These are phyloP conservation scores for Trypanosoma lewisi DNA, from an alignment of 208 protist species.

Conservation along the genomic window DNA sequence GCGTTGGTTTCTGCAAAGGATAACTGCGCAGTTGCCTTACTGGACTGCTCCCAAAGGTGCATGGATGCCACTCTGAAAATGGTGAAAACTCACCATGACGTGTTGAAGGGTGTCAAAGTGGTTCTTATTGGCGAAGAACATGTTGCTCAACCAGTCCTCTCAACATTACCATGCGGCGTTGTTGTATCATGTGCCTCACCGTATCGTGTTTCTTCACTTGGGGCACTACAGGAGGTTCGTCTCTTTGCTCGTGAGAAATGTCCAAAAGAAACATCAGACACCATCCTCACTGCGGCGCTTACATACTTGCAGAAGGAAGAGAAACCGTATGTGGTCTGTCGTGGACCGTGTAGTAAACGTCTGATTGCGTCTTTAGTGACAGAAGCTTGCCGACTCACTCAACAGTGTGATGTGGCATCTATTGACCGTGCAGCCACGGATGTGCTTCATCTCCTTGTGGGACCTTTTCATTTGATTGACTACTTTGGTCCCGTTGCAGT, in stretches of 20 bases:
- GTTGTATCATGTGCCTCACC: conserved; percentile 46
- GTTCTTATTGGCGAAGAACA: conserved; percentile 55
- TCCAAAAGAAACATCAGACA: conserved; percentile 41
- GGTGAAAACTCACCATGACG: conserved; percentile 28
- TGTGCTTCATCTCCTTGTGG: conserved; percentile 40
- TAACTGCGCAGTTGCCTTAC: conserved; percentile 36
- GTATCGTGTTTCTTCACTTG: conserved; percentile 24
- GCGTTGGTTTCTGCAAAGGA: conserved; percentile 14
- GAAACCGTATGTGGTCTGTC: conserved; percentile 52
- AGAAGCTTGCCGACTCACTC: conserved; percentile 38
- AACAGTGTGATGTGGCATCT: conserved; percentile 10
- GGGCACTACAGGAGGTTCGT: conserved; percentile 61
- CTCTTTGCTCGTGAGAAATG: conserved; percentile 44
- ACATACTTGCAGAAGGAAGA: conserved; percentile 43
- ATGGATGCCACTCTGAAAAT: conserved; percentile 39
- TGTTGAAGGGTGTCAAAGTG: conserved; percentile 29
- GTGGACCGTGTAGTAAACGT: conserved; percentile 31
- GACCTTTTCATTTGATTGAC: conserved; percentile 56
- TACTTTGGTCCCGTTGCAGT: conserved; percentile 34
- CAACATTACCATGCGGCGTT: conserved; percentile 37
- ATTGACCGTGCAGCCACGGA: conserved; percentile 47
- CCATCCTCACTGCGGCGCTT: conserved; percentile 46
- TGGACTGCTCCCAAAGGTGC: conserved; percentile 50
- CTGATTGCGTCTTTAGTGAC: conserved; percentile 44
- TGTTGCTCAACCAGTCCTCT: conserved; percentile 26